Percentiles rank a stretch among this genome's conserved stretches.
phyloP scores from a whole-genome alignment of 169 alveolate genomes.

The Cryptosporidium muris region DNA sequence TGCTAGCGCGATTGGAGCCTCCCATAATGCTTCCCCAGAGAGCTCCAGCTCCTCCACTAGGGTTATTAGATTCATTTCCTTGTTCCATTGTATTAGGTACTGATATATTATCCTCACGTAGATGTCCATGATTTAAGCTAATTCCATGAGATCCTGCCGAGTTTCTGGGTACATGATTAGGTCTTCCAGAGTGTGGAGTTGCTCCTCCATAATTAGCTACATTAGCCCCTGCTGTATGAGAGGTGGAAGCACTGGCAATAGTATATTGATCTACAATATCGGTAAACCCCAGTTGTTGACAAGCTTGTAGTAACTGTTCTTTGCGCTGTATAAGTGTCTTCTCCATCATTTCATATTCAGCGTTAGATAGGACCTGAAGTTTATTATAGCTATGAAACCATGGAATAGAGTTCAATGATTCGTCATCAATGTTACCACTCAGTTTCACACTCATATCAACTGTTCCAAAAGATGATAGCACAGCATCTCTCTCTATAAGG shows the following conservation, averaged over 20 bases:
- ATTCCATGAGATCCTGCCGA: slow-evolving; percentile 37
- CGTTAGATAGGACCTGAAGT: slow-evolving; percentile 50
- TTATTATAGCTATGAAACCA: slow-evolving; percentile 66
- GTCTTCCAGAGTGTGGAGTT: slow-evolving; percentile 17
- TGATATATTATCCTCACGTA: slow-evolving; percentile 40
- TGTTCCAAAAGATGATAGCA: slow-evolving; percentile 60
- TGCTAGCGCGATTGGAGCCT: slow-evolving; percentile 27
- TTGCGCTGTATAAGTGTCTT: slow-evolving; percentile 67
- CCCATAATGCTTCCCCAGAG: slow-evolving; percentile 68
- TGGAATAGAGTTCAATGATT: slow-evolving; percentile 26
- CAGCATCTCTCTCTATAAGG: slow-evolving; percentile 71
- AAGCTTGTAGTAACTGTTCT: slow-evolving; percentile 62
- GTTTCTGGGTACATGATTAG: background rate
- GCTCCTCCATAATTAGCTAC: slow-evolving; percentile 23
- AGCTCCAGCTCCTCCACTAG: slow-evolving; percentile 14
- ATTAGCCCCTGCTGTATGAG: slow-evolving; percentile 38
- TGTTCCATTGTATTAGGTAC: slow-evolving; percentile 68
- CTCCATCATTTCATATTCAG: slow-evolving; percentile 65
- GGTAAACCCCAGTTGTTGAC: slow-evolving; percentile 60
- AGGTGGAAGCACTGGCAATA: slow-evolving; percentile 21
- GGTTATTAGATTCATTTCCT: slow-evolving; percentile 8
- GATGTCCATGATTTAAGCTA: background rate
- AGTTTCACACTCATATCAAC: slow-evolving; percentile 69
- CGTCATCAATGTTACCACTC: slow-evolving; percentile 31
- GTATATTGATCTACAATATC: slow-evolving; percentile 69